Base-by-base conservation (phyloP, 2,329 filamentous ascomycete species). In the Penicillium sp. region DNA sequence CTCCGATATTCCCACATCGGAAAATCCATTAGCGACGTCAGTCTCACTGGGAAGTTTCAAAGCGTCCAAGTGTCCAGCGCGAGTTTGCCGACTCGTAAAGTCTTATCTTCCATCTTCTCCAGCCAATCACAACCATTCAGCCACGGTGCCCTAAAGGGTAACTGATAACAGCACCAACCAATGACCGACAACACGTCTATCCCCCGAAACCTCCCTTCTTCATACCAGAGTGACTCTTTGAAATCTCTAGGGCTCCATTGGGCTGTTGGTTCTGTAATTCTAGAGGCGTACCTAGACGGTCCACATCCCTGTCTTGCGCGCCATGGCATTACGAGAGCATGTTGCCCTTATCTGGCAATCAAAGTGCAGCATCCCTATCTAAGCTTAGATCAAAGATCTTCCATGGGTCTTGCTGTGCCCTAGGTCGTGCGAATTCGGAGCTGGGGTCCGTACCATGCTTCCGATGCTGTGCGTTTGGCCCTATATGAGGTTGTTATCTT, bases 341-440 rank as follows among this genome's bases (percentile, higher is more conserved):
- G 38, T 29, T 22, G 43, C 22, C 31, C 58, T 56, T 59, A 60
- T 60, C 58, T 57, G 22, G 13, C 37, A 35, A 45, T 40, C 26
- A 33, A 13, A 46, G 39, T 37, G 28, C 32, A 41, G 50, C n/a
- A 35, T 24, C 38, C 49, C 53, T 59, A 60, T 60, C 58, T 58
- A 59, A 56, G 49, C 52, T 53, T 34, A 55, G 28, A 46, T 52
- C 44, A 42, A 17, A 13, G 42, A 47, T 41, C 28, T 34, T 32
- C 22, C 22, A 24, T 7, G 22, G 22, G 22, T 2, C 19, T 34
- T 46, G 41, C 15, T 37, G 17, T 41, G 9, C 13, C 34, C 34
- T 12, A 22, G 13, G 28, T 24, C 10, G 45, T 55, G 59, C 56
- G 57, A 60, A 46, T 37, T 61, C 60, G 53, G 61, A 64, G 57